phyloP scores from a whole-genome alignment of 208 protist species.

The Leishmania mexicana region DNA sequence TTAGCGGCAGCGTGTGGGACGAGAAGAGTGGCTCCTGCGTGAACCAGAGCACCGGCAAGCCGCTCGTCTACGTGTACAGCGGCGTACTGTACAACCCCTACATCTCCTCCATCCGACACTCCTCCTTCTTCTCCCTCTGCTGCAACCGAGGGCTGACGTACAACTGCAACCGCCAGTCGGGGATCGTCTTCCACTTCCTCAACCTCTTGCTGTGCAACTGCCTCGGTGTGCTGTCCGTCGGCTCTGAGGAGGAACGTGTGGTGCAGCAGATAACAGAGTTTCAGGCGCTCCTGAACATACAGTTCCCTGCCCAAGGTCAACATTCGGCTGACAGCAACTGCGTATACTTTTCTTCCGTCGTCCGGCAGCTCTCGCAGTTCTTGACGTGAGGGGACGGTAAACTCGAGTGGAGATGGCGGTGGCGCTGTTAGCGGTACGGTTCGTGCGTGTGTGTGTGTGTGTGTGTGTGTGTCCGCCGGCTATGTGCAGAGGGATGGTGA shows the following conservation, averaged over 20 bases:
- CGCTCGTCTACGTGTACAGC: conserved; percentile 84
- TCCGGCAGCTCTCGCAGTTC: conserved; percentile 62
- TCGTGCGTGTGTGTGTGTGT: not conserved
- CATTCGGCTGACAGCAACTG: conserved; percentile 88
- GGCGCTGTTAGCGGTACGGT: too few species aligned
- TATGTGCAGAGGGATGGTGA: not conserved
- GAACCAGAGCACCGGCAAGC: conserved; percentile 18
- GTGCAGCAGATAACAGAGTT: conserved; percentile 71
- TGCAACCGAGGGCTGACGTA: conserved; percentile 70
- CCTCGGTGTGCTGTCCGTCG: conserved; percentile 81
- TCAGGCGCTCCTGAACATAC: conserved; percentile 78
- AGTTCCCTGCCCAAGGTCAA: conserved; percentile 88
- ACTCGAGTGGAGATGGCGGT: not conserved
- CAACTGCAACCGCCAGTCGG: conserved; percentile 50
- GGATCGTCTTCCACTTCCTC: conserved; percentile 87
- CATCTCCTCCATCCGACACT: conserved; percentile 79
- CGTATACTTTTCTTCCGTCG: conserved; percentile 81
- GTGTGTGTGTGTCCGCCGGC: not conserved
- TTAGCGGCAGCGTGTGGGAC: conserved; percentile 48
- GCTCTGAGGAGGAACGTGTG: conserved; percentile 33
- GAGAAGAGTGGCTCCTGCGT: conserved; percentile 23
- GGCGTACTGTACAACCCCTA: conserved; percentile 90
- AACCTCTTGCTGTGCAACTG: conserved; percentile 83
- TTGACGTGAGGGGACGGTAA: conserved; percentile 1
- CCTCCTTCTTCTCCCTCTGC: conserved; percentile 86